These are phyloP conservation scores for Coemansia sp. DNA, from an alignment of 192 early-diverging fungal species.

Conservation along the genomic window DNA sequence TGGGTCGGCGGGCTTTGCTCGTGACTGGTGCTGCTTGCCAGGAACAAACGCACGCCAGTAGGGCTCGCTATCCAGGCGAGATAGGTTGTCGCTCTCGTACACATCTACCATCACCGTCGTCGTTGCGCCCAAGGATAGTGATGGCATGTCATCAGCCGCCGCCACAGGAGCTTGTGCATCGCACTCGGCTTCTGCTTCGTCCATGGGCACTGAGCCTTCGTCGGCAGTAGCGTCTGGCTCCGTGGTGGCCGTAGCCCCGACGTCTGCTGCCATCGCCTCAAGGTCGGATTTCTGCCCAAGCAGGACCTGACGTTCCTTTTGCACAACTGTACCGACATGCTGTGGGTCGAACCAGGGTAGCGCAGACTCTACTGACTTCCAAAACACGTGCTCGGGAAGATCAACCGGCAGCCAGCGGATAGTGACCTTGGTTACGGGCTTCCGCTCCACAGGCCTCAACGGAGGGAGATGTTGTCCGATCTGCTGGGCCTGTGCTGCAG, in stretches of 20 bases:
- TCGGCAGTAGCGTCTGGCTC: not conserved
- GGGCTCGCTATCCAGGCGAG: slow-evolving; percentile 31
- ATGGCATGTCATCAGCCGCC: not conserved
- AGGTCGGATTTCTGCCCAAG: not conserved
- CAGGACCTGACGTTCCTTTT: slow-evolving; percentile 15
- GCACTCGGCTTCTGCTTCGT: not conserved
- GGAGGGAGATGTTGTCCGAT: not conserved
- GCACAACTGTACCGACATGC: slow-evolving; percentile 10
- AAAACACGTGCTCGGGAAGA: slow-evolving; percentile 53
- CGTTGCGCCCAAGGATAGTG: slow-evolving; percentile 23
- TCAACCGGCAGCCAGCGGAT: slow-evolving; percentile 50
- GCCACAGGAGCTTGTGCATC: not conserved
- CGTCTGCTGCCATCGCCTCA: not conserved
- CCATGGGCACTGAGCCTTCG: not conserved
- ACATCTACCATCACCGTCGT: not conserved
- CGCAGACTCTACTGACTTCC: slow-evolving; percentile 41
- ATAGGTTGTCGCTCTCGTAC: slow-evolving; percentile 34
- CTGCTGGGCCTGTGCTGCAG: not conserved
- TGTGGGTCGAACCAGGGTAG: slow-evolving; percentile 43
- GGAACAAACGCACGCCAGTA: slow-evolving; percentile 44
- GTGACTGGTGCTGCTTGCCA: slow-evolving; percentile 40
- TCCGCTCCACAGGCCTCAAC: not conserved
- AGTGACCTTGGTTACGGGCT: slow-evolving; percentile 38
- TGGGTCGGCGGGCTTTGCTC: slow-evolving; percentile 33
- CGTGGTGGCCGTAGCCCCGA: not conserved